Evolutionary conservation across 148 eudicot species (phyloP).

Genomic region (Rhododendron ovatum): DNA sequence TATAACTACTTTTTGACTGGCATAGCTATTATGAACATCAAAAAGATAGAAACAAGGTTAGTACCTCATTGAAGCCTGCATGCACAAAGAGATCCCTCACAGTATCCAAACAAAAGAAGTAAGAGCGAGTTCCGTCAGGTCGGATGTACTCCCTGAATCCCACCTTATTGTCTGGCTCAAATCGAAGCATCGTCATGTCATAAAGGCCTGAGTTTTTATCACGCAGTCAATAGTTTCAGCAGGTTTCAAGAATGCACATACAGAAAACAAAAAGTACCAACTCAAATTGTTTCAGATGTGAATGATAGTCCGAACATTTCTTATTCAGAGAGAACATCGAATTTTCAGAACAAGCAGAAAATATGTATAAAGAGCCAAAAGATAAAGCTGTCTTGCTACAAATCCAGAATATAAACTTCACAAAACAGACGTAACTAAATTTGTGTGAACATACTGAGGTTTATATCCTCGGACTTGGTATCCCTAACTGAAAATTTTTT

Average conservation of each 20-base stretch:
- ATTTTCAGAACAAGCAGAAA: not conserved
- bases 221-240: slow-evolving; percentile 5
- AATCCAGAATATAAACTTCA: too few relatives aligned
- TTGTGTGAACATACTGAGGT: too few relatives aligned
- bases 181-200: slow-evolving; percentile 99
- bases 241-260: not conserved
- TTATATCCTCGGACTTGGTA: not conserved
- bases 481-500: not conserved
- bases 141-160: slow-evolving; percentile 83
- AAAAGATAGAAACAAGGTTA: not conserved
- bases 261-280: not conserved
- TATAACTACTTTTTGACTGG: not conserved
- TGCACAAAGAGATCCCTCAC: slow-evolving; percentile 54
- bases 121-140: slow-evolving; percentile 89
- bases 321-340: not conserved
- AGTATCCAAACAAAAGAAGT: slow-evolving; percentile 77
- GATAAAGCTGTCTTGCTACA: not conserved
- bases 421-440: not conserved
- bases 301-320: not conserved
- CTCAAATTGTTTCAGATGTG: not conserved
- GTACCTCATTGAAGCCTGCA: slow-evolving; percentile 84
- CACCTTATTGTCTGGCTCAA: slow-evolving; percentile 66
- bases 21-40: not conserved
- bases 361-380: not conserved
- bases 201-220: slow-evolving; percentile 60